A percentile compares a stretch with the other conserved stretches of the same genome.
phyloP scores from a whole-genome alignment of 2,329 filamentous ascomycete genomes.

The Lojkania enalia region DNA sequence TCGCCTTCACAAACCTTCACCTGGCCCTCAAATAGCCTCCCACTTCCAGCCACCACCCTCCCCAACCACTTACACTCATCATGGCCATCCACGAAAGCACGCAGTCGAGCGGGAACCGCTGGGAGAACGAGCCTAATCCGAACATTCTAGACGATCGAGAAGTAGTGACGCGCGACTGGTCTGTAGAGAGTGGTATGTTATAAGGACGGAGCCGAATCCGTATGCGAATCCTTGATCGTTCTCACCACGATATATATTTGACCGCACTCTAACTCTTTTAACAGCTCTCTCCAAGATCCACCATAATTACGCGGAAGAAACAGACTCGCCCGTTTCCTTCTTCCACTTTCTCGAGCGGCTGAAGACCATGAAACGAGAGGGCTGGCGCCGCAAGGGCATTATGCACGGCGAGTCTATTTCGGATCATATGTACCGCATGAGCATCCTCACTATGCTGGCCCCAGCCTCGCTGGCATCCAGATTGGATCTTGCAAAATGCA shows the following conservation, averaged over 20 bases:
- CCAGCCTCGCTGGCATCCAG: conserved; percentile 71
- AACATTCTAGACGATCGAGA: conserved; percentile 39
- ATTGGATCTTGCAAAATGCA: conserved; percentile 81
- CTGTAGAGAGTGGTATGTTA: conserved; percentile 52
- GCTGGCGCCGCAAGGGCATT: conserved; percentile 90
- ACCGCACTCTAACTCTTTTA: conserved; percentile 2
- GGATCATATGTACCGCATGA: conserved; percentile 99
- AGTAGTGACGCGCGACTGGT: conserved; percentile 39
- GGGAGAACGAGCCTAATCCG: conserved; percentile 35
- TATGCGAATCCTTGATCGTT: conserved; percentile 36
- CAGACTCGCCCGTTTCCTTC: conserved; percentile 80
- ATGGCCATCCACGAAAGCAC: conserved; percentile 42
- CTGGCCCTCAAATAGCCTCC: too few species aligned
- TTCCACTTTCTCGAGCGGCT: conserved; percentile 93
- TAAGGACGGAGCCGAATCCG: conserved; percentile 30
- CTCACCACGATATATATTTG: neutral
- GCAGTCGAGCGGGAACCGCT: conserved; percentile 47
- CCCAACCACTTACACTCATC: conserved; percentile 12
- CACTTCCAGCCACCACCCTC: neutral
- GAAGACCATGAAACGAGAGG: conserved; percentile 95
- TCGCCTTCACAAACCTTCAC: neutral
- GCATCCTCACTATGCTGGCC: conserved; percentile 89
- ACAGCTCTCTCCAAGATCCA: conserved; percentile 68
- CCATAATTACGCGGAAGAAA: conserved; percentile 59
- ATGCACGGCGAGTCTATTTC: conserved; percentile 80